Conservation (phyloP, 116 monocot genomes). For the Papilionanthe hybrid region DNA sequence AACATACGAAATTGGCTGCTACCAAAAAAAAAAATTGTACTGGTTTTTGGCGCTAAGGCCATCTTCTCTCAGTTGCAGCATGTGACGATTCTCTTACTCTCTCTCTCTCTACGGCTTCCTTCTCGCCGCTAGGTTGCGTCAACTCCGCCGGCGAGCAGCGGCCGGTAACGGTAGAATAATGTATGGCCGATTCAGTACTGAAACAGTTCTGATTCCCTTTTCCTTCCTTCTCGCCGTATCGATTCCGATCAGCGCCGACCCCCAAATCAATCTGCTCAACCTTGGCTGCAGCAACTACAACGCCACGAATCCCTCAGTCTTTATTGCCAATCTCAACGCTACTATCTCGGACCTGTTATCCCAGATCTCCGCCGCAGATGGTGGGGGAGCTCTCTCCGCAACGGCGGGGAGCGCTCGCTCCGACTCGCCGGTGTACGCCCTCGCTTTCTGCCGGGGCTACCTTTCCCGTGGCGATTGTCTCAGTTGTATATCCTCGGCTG, state of each 20-base stretch:
- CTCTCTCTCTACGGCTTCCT: not conserved
- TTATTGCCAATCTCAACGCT: conserved; percentile 35
- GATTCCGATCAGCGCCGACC: conserved; percentile 16
- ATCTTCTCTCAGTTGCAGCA: not conserved
- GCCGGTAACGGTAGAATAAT: not conserved
- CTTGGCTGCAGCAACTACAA: conserved; percentile 67
- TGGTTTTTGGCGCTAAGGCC: not conserved
- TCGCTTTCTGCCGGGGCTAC: conserved; percentile 42
- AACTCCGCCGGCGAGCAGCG: not conserved
- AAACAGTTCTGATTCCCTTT: not conserved
- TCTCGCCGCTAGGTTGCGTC: not conserved
- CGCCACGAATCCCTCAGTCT: conserved; percentile 21
- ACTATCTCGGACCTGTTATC: conserved; percentile 35
- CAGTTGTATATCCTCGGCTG: conserved; percentile 31
- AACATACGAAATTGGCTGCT: too few relatives aligned
- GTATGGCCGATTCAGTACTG: not conserved
- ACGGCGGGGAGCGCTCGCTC: conserved; percentile 22
- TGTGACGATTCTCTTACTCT: not conserved
- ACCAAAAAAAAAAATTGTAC: too few relatives aligned
- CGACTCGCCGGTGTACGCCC: conserved; percentile 25
- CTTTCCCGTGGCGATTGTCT: conserved; percentile 36
- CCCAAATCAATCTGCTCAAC: conserved; percentile 34
- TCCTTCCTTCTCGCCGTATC: not conserved
- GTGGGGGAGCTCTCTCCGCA: conserved; percentile 13
- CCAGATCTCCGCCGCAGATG: conserved; percentile 6